Percentiles rank a stretch among this genome's conserved stretches.
phyloP scores from a whole-genome alignment of 140 eudicot species.

The Erigeron philadelphicus region DNA sequence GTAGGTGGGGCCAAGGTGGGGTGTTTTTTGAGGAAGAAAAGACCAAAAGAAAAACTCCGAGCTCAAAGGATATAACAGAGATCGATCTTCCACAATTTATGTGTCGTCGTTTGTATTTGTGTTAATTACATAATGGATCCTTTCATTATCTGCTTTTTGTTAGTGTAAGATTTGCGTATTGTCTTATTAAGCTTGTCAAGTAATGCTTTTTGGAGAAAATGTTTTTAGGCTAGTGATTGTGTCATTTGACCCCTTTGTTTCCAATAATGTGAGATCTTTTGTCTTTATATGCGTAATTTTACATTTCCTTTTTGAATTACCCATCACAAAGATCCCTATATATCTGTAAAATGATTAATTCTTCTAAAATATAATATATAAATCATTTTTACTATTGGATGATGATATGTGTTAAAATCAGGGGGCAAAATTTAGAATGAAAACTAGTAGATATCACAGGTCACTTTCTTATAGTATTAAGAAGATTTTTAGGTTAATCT shows the following conservation, averaged over 20 bases:
- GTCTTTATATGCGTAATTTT: constrained; percentile 15
- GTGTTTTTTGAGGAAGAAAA: constrained; percentile 32
- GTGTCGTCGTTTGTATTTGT: constrained; percentile 16
- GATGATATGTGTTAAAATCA: too few relatives aligned
- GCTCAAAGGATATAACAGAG: constrained; percentile 32
- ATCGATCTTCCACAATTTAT: constrained; percentile 29
- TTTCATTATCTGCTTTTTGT: constrained; percentile 21
- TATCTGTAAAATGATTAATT: too few relatives aligned
- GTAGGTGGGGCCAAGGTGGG: constrained; percentile 24
- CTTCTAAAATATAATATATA: too few relatives aligned
- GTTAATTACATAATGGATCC: constrained; percentile 15
- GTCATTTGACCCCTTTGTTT: constrained; percentile 24
- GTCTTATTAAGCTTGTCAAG: constrained; percentile 28
- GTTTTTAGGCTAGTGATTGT: constrained; percentile 15
- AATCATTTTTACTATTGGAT: too few relatives aligned
- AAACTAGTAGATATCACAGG: too few relatives aligned
- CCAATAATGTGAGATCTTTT: constrained; percentile 15
- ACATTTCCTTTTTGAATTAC: background rate
- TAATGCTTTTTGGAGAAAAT: constrained; percentile 13
- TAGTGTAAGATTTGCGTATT: constrained; percentile 5
- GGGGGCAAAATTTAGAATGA: too few relatives aligned
- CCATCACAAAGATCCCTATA: background rate
- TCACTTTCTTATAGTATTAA: too few relatives aligned
- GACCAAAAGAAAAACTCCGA: constrained; percentile 28
- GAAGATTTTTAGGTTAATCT: too few relatives aligned